These are phyloP conservation scores for Alopecurus myosuroides DNA, from an alignment of 176 grass and related monocot genomes.

Conservation along the genomic window DNA sequence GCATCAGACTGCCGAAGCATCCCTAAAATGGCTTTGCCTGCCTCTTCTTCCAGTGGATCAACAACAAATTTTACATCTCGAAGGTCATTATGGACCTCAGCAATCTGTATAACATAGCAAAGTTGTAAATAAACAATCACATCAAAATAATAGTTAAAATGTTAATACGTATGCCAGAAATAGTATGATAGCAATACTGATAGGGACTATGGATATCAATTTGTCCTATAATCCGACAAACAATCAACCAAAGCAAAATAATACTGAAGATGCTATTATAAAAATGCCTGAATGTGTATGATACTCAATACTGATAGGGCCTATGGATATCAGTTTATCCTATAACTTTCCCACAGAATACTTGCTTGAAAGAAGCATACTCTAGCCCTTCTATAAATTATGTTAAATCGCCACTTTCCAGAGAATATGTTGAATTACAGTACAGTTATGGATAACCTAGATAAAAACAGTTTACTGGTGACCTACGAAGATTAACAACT, in stretches of 20 bases:
- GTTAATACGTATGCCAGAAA: conserved; percentile 3
- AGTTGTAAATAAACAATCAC: conserved; percentile 20
- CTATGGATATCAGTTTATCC: background rate
- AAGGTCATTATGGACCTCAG: conserved; percentile 66
- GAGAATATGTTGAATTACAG: background rate
- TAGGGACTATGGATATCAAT: background rate
- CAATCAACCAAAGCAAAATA: conserved; percentile 10
- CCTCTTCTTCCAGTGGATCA: conserved; percentile 68
- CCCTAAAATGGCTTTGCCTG: conserved; percentile 65
- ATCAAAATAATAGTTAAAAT: background rate
- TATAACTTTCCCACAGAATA: background rate
- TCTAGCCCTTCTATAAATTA: conserved; percentile 5
- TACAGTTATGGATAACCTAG: background rate
- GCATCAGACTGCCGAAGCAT: conserved; percentile 51
- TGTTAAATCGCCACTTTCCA: background rate
- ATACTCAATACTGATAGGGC: background rate
- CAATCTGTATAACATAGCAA: conserved; percentile 52
- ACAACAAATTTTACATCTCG: conserved; percentile 57
- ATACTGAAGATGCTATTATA: background rate
- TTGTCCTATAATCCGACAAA: background rate
- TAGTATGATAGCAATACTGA: conserved; percentile 12
- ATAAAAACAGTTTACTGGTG: background rate
- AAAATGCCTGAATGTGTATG: conserved; percentile 10
- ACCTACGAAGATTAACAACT: background rate
- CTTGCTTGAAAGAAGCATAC: background rate